These are phyloP conservation scores for Gentiana straminea DNA, from an alignment of 257 asterid genomes.

Conservation along the genomic window DNA sequence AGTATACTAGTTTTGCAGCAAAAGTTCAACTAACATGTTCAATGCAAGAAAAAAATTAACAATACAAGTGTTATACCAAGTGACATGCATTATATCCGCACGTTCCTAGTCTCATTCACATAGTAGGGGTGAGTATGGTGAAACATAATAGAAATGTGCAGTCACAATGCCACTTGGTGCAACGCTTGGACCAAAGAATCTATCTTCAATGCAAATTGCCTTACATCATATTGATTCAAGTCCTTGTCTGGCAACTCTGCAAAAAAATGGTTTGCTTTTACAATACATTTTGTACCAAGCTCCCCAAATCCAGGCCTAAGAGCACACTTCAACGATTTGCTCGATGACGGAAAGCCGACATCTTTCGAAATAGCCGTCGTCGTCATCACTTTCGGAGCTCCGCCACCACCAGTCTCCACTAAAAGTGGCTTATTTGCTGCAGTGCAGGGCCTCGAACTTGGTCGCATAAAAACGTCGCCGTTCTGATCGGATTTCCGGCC, in stretches of 20 bases:
- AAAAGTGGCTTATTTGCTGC: conserved; percentile 37
- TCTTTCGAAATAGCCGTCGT: conserved; percentile 14
- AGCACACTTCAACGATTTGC: conserved; percentile 69
- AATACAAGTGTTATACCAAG: too few species aligned
- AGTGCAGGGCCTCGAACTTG: conserved; percentile 86
- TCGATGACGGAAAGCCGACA: conserved; percentile 52
- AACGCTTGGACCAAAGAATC: background rate
- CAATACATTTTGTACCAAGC: conserved; percentile 85
- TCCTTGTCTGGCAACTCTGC: conserved; percentile 94
- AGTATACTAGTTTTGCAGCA: conserved; percentile 15
- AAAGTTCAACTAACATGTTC: conserved; percentile 7
- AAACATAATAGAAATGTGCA: too few species aligned
- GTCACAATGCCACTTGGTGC: too few species aligned
- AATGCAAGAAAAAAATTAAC: background rate
- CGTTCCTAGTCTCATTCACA: too few species aligned
- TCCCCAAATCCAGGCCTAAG: conserved; percentile 89
- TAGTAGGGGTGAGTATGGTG: too few species aligned
- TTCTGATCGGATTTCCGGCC: conserved; percentile 77
- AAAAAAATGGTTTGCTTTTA: conserved; percentile 95
- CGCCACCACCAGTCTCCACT: conserved; percentile 7
- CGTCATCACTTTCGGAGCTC: conserved; percentile 12
- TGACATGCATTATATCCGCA: too few species aligned
- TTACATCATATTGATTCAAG: conserved; percentile 93
- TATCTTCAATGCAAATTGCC: conserved; percentile 14
- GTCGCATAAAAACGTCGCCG: conserved; percentile 61